Conservation (phyloP, 345 rosid genomes). For the Arabidopsis suecica region DNA sequence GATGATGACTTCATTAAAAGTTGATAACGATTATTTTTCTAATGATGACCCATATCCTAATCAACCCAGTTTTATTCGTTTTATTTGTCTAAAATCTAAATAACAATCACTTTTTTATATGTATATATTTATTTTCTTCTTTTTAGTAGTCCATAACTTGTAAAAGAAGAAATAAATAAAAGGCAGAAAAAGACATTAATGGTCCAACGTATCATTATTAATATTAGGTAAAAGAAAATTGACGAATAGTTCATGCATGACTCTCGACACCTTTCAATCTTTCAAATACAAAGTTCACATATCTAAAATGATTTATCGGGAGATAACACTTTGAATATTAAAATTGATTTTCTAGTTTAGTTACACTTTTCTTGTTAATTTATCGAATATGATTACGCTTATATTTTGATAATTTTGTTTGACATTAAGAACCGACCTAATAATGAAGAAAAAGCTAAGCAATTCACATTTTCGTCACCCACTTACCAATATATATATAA, state of each 20-base stretch:
- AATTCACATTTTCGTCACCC: slow-evolving; percentile 18
- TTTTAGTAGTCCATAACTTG: slow-evolving; percentile 27
- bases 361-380: background rate
- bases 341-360: background rate
- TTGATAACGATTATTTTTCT: background rate
- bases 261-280: slow-evolving; percentile 18
- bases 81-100: slow-evolving; percentile 30
- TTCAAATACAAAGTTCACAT: slow-evolving; percentile 24
- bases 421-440: slow-evolving; percentile 47
- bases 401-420: slow-evolving; percentile 31
- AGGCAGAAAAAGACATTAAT: slow-evolving; percentile 37
- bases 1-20: slow-evolving; percentile 30
- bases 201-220: slow-evolving; percentile 42
- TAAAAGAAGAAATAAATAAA: slow-evolving; percentile 40
- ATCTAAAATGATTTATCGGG: slow-evolving; percentile 10
- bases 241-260: slow-evolving; percentile 36
- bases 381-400: background rate
- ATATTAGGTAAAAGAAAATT: slow-evolving; percentile 33
- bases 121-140: background rate
- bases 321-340: background rate
- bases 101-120: slow-evolving; percentile 6
- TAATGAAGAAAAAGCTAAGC: slow-evolving; percentile 38
- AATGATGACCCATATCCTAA: slow-evolving; percentile 31
- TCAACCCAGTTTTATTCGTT: slow-evolving; percentile 1
- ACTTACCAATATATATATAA: slow-evolving; percentile 27